Conservation (phyloP, 108 stramenopile genomes). For the Conticribra weissflogii region DNA sequence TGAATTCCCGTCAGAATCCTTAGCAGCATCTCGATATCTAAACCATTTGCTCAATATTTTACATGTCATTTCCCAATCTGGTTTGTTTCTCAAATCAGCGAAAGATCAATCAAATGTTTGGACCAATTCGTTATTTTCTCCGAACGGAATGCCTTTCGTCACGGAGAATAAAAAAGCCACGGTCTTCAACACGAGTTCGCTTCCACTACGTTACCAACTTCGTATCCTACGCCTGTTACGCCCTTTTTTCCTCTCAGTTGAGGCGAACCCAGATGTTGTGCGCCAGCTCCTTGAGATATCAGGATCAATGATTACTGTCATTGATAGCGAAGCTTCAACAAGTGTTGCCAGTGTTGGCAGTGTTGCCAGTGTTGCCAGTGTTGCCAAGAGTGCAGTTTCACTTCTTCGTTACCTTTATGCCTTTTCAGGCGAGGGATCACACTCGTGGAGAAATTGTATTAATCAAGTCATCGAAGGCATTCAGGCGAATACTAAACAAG, state of each 20-base stretch:
- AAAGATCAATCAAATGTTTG: conserved; percentile 5
- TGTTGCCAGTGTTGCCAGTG: conserved; percentile 19
- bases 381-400: conserved; percentile 55
- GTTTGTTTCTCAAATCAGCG: background rate
- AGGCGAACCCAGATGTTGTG: conserved; percentile 40
- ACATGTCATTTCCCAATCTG: conserved; percentile 9
- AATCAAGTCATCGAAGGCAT: conserved; percentile 12
- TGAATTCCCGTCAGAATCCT: background rate
- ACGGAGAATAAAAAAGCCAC: background rate
- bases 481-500: background rate
- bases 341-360: too few species aligned
- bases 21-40: conserved; percentile 11
- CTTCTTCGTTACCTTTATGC: conserved; percentile 63
- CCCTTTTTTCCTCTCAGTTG: conserved; percentile 39
- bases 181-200: background rate
- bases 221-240: conserved; percentile 67
- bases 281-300: conserved; percentile 55
- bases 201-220: conserved; percentile 46
- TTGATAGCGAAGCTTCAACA: conserved; percentile 15
- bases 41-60: conserved; percentile 21
- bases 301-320: conserved; percentile 27
- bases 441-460: conserved; percentile 25
- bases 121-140: conserved; percentile 1
- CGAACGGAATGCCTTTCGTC: background rate
- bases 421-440: background rate